Percentiles rank a stretch among this genome's conserved stretches.
Conservation (phyloP, 169 alveolate genomes). For the Plasmodium malariae region DNA sequence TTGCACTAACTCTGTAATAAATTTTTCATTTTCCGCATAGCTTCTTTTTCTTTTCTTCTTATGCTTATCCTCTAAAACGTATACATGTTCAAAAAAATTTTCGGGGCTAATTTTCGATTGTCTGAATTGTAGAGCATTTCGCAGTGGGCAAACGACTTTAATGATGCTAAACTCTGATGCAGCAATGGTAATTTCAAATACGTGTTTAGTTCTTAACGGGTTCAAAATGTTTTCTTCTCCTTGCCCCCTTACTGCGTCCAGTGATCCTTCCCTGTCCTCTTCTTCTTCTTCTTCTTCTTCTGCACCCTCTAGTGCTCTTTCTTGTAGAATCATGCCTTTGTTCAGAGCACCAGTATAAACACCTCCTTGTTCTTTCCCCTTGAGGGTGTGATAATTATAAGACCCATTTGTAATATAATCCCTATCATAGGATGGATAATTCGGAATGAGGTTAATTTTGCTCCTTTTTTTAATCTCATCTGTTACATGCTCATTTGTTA, state of each 20-base stretch:
- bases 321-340: neutral
- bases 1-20: conserved; percentile 2
- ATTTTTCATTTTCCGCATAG: neutral
- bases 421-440: too few relatives aligned
- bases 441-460: neutral
- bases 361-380: neutral
- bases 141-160: conserved; percentile 44
- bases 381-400: neutral
- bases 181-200: conserved; percentile 28
- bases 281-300: conserved; percentile 12
- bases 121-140: conserved; percentile 31
- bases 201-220: conserved; percentile 56
- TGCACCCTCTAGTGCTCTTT: neutral
- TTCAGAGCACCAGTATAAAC: neutral
- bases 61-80: neutral
- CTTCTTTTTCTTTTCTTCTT: neutral
- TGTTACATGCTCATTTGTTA: too few relatives aligned
- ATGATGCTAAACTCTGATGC: conserved; percentile 51
- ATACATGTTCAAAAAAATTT: conserved; percentile 71
- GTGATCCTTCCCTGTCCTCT: neutral
- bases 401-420: too few relatives aligned
- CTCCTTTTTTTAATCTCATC: neutral
- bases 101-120: conserved; percentile 69
- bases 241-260: neutral
- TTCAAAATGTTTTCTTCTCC: conserved; percentile 31